phyloP scores from a whole-genome alignment of 2,329 filamentous ascomycete species.

The Myotisia sp. region DNA sequence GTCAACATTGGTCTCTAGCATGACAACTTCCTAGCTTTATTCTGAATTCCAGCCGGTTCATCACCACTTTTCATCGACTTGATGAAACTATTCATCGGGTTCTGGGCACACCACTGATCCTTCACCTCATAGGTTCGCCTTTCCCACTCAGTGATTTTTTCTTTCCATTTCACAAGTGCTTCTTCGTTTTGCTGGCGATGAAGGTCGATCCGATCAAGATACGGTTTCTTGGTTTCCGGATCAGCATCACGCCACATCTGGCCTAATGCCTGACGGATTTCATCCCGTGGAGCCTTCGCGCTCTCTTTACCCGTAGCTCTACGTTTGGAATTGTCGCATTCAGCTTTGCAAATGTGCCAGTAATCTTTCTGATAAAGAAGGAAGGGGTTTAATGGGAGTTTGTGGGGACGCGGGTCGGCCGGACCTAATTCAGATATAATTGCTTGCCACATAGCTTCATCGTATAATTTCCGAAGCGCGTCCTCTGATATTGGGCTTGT shows the following conservation, averaged over 20 bases:
- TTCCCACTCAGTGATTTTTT: conserved; percentile 42
- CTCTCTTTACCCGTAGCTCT: conserved; percentile 50
- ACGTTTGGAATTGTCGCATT: conserved; percentile 56
- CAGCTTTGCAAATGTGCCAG: conserved; percentile 47
- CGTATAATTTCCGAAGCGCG: conserved; percentile 36
- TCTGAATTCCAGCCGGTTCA: conserved; percentile 1
- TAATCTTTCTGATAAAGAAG: conserved; percentile 72
- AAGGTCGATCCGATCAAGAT: conserved; percentile 56
- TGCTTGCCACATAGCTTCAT: conserved; percentile 43
- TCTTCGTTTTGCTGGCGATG: conserved; percentile 56
- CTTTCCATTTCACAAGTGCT: conserved; percentile 58
- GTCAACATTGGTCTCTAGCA: background rate
- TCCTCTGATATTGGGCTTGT: conserved; percentile 7
- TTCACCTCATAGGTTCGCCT: conserved; percentile 25
- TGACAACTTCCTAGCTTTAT: conserved; percentile 6
- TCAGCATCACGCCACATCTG: conserved; percentile 77
- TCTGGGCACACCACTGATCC: conserved; percentile 25
- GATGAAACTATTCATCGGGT: conserved; percentile 21
- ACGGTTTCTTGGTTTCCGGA: conserved; percentile 59
- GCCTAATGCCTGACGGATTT: conserved; percentile 72
- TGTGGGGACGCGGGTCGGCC: conserved; percentile 55
- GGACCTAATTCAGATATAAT: conserved; percentile 54
- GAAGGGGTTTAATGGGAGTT: conserved; percentile 71
- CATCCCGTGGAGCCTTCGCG: conserved; percentile 53
- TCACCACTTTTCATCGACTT: conserved; percentile 5